Evolutionary conservation across 768 basidiomycete species (phyloP), one percentile per base, ranked within the genome.

Genomic region (Terana coerulea): DNA sequence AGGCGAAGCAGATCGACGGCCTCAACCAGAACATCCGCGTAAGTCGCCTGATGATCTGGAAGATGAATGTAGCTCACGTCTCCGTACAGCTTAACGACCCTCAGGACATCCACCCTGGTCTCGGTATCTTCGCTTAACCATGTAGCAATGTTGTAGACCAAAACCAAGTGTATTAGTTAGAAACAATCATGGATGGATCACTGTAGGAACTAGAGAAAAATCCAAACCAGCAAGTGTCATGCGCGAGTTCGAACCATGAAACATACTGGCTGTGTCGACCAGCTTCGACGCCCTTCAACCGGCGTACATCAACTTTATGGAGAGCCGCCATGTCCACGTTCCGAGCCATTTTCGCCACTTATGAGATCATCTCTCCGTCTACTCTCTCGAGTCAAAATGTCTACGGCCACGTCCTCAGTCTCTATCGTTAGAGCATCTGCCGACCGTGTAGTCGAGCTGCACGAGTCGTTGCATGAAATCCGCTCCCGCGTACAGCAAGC

Each of bases 101-200:
- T 7, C 76, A 66, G 31, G 79, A 79, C 19, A 83, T 88, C 34
- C 83, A 89, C 57, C 70, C 78, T 48, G 75, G 80, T 30, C 61
- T 89, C 51, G 78, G 70, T 6, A 87, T 91, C 59, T 91, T 88
- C 64, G 87, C 84, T 25, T 90, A 69, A 76, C 54, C 26, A 9
- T 29, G 17, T 35, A 12, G 6, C 9, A 31, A 12, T 21, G 45
- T 6, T 14, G 21, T 11, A n/a, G 34, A 33, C 14, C 39, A 40
- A 34, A 46, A 46, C 11, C 10, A 5, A 33, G 45, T 46, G 34
- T 34, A 29, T 6, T 34, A 34, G 24, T 30, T 46, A 46, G 45
- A 46, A n/a, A n/a, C n/a, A n/a, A n/a, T n/a, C n/a, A n/a, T 15
- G 39, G 21, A 40, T 5, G 39, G 39, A 40, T 22, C 5, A 10